Evolutionary conservation across 371 early-diverging fungal genomes (phyloP).

Genomic region (Zopfochytrium polystomum): DNA sequence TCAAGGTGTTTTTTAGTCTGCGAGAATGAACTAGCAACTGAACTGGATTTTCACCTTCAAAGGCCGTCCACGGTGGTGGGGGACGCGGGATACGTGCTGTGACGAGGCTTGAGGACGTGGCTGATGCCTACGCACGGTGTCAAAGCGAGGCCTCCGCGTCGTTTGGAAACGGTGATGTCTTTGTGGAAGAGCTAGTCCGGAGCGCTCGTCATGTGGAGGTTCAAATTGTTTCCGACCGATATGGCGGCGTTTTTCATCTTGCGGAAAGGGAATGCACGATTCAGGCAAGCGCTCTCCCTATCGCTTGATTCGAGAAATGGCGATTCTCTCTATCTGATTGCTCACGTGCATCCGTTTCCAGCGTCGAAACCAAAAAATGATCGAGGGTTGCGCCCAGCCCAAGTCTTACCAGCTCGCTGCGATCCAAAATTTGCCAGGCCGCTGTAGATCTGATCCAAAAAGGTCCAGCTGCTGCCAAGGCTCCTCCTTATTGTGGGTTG

Average conservation of each 20-base stretch:
- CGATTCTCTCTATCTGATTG: no score
- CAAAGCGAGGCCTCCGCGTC: slow-evolving; percentile 75
- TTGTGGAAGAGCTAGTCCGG: slow-evolving; percentile 81
- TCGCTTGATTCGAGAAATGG: no score
- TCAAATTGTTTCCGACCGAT: slow-evolving; percentile 29
- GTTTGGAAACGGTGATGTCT: slow-evolving; percentile 87
- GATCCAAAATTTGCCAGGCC: not conserved
- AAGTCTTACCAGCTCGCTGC: slow-evolving; percentile 25
- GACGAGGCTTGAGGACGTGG: slow-evolving; percentile 57
- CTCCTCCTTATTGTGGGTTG: slow-evolving; percentile 83
- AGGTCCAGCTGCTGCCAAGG: slow-evolving; percentile 59
- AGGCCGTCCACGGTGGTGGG: slow-evolving; percentile 79
- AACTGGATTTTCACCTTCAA: slow-evolving; percentile 80
- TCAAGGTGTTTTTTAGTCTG: no score
- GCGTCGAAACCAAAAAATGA: slow-evolving; percentile 91
- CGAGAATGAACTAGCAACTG: no score
- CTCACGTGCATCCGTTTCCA: no score
- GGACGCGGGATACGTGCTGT: slow-evolving; percentile 92
- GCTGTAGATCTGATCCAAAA: no score
- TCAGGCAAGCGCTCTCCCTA: not conserved
- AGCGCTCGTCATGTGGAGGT: slow-evolving; percentile 90
- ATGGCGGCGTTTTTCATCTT: slow-evolving; percentile 74
- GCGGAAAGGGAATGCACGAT: slow-evolving; percentile 92
- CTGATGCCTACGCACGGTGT: slow-evolving; percentile 67
- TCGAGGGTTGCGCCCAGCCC: slow-evolving; percentile 85